Evolutionary conservation across 345 rosid species (phyloP).

Genomic region (Salix exigua): DNA sequence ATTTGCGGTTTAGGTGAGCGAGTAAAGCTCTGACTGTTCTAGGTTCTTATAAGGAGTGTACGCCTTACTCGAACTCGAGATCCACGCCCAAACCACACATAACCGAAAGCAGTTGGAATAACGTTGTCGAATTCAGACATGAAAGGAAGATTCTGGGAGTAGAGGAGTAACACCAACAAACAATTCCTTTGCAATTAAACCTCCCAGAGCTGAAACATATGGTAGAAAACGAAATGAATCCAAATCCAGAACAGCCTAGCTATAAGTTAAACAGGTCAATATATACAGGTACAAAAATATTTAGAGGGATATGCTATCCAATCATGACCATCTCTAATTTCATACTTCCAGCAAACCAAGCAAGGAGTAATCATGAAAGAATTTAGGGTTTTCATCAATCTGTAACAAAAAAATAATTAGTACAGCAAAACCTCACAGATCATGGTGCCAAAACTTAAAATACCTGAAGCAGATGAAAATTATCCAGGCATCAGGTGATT

Average conservation of each 20-base stretch:
- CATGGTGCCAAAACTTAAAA: too few species aligned
- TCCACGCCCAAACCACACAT: neutral
- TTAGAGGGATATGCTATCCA: too few species aligned
- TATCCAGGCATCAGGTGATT: neutral
- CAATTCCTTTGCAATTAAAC: neutral
- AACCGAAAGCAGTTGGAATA: constrained; percentile 70
- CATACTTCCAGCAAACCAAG: too few species aligned
- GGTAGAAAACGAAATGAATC: neutral
- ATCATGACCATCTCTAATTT: too few species aligned
- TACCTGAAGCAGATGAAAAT: too few species aligned
- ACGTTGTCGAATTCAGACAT: constrained; percentile 76
- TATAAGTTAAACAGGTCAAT: neutral
- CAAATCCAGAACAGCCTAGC: neutral
- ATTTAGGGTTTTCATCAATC: too few species aligned
- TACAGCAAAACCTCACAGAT: too few species aligned
- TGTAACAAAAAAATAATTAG: too few species aligned
- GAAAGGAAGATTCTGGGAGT: constrained; percentile 44
- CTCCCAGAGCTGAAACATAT: constrained; percentile 40
- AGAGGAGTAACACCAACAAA: constrained; percentile 3
- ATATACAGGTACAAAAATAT: neutral
- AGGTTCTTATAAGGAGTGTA: neutral
- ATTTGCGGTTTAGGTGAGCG: too few species aligned
- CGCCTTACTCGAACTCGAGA: neutral
- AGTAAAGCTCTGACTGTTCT: neutral
- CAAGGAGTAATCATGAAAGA: too few species aligned